Evolutionary conservation across 805 yeast species (phyloP), one percentile per base, ranked within the genome.

Genomic region (Priceomyces carsonii): DNA sequence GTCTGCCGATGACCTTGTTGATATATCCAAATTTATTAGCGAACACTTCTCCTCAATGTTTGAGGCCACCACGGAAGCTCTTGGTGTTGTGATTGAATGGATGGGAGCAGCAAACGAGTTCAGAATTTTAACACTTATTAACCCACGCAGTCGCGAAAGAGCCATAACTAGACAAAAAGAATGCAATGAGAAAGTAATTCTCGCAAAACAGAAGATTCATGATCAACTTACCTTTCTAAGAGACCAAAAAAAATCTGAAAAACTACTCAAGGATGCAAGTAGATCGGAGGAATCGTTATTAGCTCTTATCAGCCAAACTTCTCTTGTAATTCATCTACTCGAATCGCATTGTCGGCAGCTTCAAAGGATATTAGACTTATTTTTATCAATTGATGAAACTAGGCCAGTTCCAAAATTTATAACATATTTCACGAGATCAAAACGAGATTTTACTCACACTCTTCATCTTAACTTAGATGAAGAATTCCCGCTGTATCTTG

Each of bases 31-130:
- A 2, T 34, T 50, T n/a, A 44, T 63, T 4, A 37, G 40, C 9
- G 40, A 38, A 6, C 36, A 48, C 10, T 57, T 53, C 28, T 23
- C 24, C 3, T 42, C 51, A 6, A 38, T 48, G 6, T 22, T 57
- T 8, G 47, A 42, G 7, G 36, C 47, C 2, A 39, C 49, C 3
- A 40, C 50, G 16, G 33, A 17, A 1, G 59, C 48, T 2, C 25
- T 61, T 5, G 45, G 26, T 6, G 43, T 42, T 1, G 32, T 52
- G 2, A 31, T 40, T 6, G 41, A 40, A 7, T 63, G 69, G 69
- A 29, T 63, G 3, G 30, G 30, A 5, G 51, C 50, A 25, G 61
- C 67, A 2, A 61, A 63, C 38, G 44, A 47, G 2, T 63, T 48
- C 41, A 43, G 67, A 22, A 22, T 39, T 8, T 55, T 13, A 15